Evolutionary conservation across 495 filamentous ascomycete genomes (phyloP).

Genomic region (Tetracladium marchalianum): DNA sequence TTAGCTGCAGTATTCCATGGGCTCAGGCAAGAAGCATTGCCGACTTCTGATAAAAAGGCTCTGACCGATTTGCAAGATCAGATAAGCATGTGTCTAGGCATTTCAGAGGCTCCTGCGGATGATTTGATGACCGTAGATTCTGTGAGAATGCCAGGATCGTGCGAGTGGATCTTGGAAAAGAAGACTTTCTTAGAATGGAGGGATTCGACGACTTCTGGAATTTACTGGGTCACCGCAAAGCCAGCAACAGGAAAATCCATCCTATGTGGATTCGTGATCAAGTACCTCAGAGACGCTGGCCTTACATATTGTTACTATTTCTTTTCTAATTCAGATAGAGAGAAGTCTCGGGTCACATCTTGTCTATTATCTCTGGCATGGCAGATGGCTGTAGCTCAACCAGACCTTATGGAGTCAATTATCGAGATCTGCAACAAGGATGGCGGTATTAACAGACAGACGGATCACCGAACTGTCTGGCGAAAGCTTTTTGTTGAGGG

Average conservation of each 20-base stretch:
- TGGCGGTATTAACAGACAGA: background rate
- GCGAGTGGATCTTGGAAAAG: conserved; percentile 23
- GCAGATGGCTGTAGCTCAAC: conserved; percentile 18
- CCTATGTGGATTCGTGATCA: conserved; percentile 25
- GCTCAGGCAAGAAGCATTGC: background rate
- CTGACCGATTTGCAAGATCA: too few relatives aligned
- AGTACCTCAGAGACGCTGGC: conserved; percentile 15
- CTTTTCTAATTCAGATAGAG: conserved; percentile 18
- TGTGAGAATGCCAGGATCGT: conserved; percentile 21
- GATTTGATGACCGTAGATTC: conserved; percentile 12
- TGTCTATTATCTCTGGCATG: conserved; percentile 23
- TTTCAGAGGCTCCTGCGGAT: conserved; percentile 10
- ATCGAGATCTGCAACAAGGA: background rate
- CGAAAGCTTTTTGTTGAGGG: conserved; percentile 9
- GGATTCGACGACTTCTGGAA: conserved; percentile 1
- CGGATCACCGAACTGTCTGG: conserved; percentile 11
- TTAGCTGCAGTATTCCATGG: background rate
- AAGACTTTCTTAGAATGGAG: conserved; percentile 17
- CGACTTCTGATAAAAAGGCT: too few relatives aligned
- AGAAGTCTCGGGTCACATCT: conserved; percentile 13
- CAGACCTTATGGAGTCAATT: background rate
- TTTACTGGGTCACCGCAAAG: conserved; percentile 24
- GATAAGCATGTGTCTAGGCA: background rate
- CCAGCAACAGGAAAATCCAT: conserved; percentile 29
- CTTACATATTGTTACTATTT: conserved; percentile 28